Evolutionary conservation across 352 stramenopile species (phyloP).

Genomic region (Phytophthora sp.): DNA sequence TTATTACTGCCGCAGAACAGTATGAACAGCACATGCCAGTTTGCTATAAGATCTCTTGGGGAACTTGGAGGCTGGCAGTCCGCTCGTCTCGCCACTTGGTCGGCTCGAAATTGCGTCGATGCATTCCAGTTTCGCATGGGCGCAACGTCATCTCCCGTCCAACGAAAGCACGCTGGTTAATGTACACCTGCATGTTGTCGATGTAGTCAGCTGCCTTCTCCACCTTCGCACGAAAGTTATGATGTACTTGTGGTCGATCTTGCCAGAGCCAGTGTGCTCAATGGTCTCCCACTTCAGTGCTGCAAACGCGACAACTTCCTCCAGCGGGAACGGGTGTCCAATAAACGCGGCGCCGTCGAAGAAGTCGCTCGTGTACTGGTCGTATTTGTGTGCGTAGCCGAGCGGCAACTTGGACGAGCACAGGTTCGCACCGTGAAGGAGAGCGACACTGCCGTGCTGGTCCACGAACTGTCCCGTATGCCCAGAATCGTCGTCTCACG

Average conservation of each 20-base stretch:
- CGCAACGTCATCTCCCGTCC: conserved; percentile 87
- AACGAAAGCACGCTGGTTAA: conserved; percentile 91
- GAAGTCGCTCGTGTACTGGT: conserved; percentile 41
- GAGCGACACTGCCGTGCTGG: conserved; percentile 47
- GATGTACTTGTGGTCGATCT: conserved; percentile 87
- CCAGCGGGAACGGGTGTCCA: conserved; percentile 82
- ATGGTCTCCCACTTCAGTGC: conserved; percentile 91
- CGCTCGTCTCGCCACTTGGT: conserved; percentile 74
- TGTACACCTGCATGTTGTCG: conserved; percentile 80
- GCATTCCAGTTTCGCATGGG: conserved; percentile 85
- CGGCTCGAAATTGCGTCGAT: conserved; percentile 70
- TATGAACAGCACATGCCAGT: conserved; percentile 88
- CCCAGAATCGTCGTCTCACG: conserved; percentile 36
- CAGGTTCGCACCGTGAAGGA: conserved; percentile 73
- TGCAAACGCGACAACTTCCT: conserved; percentile 76
- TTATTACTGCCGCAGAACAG: conserved; percentile 84
- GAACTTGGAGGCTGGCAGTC: conserved; percentile 43
- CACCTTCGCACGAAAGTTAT: conserved; percentile 66
- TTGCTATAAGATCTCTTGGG: conserved; percentile 93
- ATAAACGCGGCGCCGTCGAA: conserved; percentile 64
- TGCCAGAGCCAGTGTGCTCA: conserved; percentile 80
- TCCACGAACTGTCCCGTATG: conserved; percentile 67
- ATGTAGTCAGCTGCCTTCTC: conserved; percentile 61
- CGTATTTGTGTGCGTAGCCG: conserved; percentile 39
- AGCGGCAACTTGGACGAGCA: conserved; percentile 72